A percentile compares a stretch with the other conserved stretches of the same genome.
Evolutionary conservation across 805 yeast genomes (phyloP).

Genomic region (Lipomyces sp.): DNA sequence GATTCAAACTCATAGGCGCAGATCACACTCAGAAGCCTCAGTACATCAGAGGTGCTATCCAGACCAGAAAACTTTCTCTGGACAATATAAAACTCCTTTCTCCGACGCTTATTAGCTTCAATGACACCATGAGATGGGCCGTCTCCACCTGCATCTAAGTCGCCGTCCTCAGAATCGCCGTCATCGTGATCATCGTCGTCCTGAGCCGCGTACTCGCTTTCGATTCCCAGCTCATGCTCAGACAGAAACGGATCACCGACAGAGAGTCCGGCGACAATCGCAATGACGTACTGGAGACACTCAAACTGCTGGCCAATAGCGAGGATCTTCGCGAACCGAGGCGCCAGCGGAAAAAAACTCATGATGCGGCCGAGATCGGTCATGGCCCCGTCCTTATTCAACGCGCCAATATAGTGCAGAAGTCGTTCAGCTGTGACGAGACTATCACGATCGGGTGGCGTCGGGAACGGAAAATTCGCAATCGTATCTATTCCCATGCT

Average conservation of each 20-base stretch:
- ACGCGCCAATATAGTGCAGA: conserved; percentile 73
- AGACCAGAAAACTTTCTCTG: conserved; percentile 52
- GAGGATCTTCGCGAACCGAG: conserved; percentile 87
- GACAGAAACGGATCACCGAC: conserved; percentile 88
- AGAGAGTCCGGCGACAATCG: conserved; percentile 85
- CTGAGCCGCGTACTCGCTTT: conserved; percentile 28
- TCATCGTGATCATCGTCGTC: conserved; percentile 36
- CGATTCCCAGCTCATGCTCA: conserved; percentile 70
- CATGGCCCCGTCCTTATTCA: conserved; percentile 52
- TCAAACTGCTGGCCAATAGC: conserved; percentile 81
- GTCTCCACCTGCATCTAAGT: too few species aligned
- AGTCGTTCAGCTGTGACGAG: conserved; percentile 64
- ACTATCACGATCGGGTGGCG: conserved; percentile 71
- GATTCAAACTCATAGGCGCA: conserved; percentile 81
- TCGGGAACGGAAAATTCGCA: conserved; percentile 91
- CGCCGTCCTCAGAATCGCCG: conserved; percentile 35
- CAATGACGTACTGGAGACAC: conserved; percentile 84
- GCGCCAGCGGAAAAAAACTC: conserved; percentile 90
- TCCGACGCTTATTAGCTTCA: conserved; percentile 32
- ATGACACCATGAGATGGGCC: conserved; percentile 34
- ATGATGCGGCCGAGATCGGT: conserved; percentile 80
- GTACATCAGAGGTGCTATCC: conserved; percentile 72
- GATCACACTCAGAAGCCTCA: conserved; percentile 71
- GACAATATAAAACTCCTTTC: conserved; percentile 56
- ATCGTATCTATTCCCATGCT: conserved; percentile 93